Percentiles rank a stretch among this genome's conserved stretches.
These are phyloP conservation scores for Camellia granthamiana DNA, from an alignment of 148 eudicot species.

Conservation along the genomic window DNA sequence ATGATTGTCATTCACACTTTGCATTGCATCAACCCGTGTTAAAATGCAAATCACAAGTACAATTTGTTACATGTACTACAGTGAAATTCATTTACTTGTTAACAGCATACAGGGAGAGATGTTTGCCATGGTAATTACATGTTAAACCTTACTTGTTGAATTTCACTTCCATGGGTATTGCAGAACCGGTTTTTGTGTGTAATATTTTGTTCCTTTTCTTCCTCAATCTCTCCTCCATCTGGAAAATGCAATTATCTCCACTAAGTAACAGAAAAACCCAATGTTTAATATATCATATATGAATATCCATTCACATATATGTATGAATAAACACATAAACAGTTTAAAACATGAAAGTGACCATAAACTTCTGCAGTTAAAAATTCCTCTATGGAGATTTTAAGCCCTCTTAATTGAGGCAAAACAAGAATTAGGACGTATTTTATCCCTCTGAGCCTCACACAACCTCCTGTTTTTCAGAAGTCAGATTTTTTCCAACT, in stretches of 20 bases:
- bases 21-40: not conserved
- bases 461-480: too few relatives aligned
- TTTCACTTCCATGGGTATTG: conserved; percentile 60
- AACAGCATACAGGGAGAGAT: not conserved
- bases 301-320: not conserved
- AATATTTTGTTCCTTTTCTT: conserved; percentile 73
- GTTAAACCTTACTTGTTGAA: conserved; percentile 63
- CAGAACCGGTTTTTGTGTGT: conserved; percentile 87
- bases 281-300: not conserved
- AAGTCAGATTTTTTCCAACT: too few relatives aligned
- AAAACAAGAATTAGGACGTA: too few relatives aligned
- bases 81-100: not conserved
- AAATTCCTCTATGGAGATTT: not conserved
- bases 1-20: not conserved
- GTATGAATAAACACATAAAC: not conserved
- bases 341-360: not conserved
- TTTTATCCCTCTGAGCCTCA: too few relatives aligned
- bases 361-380: not conserved
- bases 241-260: conserved; percentile 16
- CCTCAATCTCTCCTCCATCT: conserved; percentile 92
- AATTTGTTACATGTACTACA: not conserved
- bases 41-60: not conserved
- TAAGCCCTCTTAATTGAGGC: too few relatives aligned
- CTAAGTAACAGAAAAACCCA: conserved; percentile 8
- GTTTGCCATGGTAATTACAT: not conserved